Percentiles rank a stretch among this genome's conserved stretches.
These are phyloP conservation scores for Singerocomus inundabilis DNA, from an alignment of 1,284 basidiomycete genomes.

Conservation along the genomic window DNA sequence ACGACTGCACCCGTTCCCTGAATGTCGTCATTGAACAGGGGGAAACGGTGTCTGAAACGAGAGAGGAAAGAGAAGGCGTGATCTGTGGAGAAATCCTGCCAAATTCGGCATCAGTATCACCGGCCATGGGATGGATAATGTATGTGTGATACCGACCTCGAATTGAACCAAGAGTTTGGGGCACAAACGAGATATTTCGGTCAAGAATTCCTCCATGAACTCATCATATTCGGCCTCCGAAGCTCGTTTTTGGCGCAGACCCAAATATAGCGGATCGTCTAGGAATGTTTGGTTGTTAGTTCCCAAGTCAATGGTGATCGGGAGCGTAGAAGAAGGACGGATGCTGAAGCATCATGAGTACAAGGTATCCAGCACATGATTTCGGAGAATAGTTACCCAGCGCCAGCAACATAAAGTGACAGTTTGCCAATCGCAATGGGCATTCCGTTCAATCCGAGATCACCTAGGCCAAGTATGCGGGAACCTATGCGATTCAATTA, in stretches of 20 bases:
- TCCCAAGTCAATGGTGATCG: constrained; percentile 85
- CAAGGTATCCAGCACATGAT: not conserved
- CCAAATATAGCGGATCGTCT: constrained; percentile 89
- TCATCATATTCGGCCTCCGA: constrained; percentile 65
- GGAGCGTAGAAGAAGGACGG: constrained; percentile 80
- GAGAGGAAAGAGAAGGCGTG: constrained; percentile 84
- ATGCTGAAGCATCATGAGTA: constrained; percentile 51
- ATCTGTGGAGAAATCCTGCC: constrained; percentile 81
- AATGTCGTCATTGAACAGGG: constrained; percentile 90
- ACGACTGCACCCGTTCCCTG: constrained; percentile 91
- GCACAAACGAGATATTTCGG: constrained; percentile 69
- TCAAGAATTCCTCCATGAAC: constrained; percentile 95
- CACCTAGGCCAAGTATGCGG: constrained; percentile 90
- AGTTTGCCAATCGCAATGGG: constrained; percentile 94
- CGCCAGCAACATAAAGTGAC: constrained; percentile 88
- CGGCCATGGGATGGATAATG: not conserved
- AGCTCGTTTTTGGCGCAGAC: constrained; percentile 71
- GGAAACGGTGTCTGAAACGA: constrained; percentile 70
- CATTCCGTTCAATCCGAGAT: constrained; percentile 87
- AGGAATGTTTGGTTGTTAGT: constrained; percentile 85
- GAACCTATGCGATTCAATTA: constrained; percentile 49
- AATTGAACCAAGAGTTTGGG: constrained; percentile 90
- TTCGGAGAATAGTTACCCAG: constrained; percentile 50
- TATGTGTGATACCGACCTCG: constrained; percentile 49
- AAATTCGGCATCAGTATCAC: constrained; percentile 2